Percentiles rank a stretch among this genome's conserved stretches.
Conservation (phyloP, 129 eudicot genomes). For the Artemisia tridentata region DNA sequence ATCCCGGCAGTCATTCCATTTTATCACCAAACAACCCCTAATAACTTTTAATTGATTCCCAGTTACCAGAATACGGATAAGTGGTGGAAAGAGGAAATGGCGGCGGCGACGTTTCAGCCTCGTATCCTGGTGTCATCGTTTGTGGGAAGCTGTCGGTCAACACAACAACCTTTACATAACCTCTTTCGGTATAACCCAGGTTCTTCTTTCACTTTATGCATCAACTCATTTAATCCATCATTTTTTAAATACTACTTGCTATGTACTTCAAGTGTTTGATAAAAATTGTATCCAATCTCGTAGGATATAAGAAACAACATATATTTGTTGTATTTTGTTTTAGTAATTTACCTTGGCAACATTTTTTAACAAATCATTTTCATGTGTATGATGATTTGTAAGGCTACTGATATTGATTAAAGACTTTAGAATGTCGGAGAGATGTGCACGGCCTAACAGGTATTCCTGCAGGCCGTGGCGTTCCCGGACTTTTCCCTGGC, state of each 20-base stretch:
- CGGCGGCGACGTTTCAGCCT: constrained; percentile 40
- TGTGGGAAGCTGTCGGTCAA: constrained; percentile 40
- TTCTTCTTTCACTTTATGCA: constrained; percentile 4
- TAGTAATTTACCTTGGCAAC: background rate
- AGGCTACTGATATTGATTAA: too few species aligned
- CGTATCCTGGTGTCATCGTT: constrained; percentile 54
- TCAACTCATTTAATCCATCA: background rate
- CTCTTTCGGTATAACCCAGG: constrained; percentile 59
- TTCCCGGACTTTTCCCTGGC: too few species aligned
- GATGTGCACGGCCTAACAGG: too few species aligned
- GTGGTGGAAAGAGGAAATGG: constrained; percentile 31
- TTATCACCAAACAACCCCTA: too few species aligned
- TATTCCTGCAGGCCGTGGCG: too few species aligned
- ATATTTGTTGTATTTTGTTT: background rate
- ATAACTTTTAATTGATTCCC: too few species aligned
- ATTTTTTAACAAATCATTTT: too few species aligned
- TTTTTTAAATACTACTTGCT: background rate
- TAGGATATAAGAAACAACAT: too few species aligned
- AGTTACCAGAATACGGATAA: background rate
- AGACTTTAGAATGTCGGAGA: too few species aligned
- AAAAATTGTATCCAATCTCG: background rate
- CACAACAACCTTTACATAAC: constrained; percentile 32
- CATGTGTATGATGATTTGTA: too few species aligned
- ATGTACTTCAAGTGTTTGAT: constrained; percentile 24
- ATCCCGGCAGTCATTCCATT: too few species aligned